Evolutionary conservation across 768 basidiomycete genomes (phyloP).

Genomic region (Boletus sp.): DNA sequence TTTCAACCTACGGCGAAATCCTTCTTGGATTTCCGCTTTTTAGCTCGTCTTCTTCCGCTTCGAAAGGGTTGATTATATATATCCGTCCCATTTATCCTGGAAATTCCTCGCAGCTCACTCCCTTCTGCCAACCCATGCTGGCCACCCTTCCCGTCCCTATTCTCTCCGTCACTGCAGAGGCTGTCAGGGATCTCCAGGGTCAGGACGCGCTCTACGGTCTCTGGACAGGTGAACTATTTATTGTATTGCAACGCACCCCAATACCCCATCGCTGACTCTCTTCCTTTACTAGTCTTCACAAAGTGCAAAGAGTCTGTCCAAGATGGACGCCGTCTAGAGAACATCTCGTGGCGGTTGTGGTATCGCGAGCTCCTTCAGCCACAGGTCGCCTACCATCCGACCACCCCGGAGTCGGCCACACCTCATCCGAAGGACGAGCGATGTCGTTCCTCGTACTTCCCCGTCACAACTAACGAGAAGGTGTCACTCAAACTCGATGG

Average conservation of each 20-base stretch:
- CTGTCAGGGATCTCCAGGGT: slow-evolving; percentile 65
- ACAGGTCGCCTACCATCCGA: slow-evolving; percentile 26
- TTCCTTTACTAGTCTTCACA: slow-evolving; percentile 61
- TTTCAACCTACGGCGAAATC: slow-evolving; percentile 18
- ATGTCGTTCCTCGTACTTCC: slow-evolving; percentile 26
- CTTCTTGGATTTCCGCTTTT: slow-evolving; percentile 15
- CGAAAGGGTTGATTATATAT: slow-evolving; percentile 21
- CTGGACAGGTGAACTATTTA: slow-evolving; percentile 55
- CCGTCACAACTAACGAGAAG: slow-evolving; percentile 20
- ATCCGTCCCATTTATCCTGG: slow-evolving; percentile 13
- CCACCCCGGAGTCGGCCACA: slow-evolving; percentile 26
- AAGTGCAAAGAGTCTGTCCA: slow-evolving; percentile 78
- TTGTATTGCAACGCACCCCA: not conserved
- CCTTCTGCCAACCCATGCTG: slow-evolving; percentile 39
- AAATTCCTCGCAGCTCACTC: slow-evolving; percentile 4
- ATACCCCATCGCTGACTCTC: slow-evolving; percentile 1
- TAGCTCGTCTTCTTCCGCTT: slow-evolving; percentile 14
- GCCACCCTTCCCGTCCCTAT: slow-evolving; percentile 59
- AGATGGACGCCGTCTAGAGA: slow-evolving; percentile 81
- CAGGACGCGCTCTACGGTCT: slow-evolving; percentile 63
- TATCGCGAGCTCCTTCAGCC: slow-evolving; percentile 56
- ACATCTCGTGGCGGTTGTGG: slow-evolving; percentile 87
- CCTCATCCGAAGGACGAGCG: slow-evolving; percentile 22
- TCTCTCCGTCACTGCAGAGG: slow-evolving; percentile 64
- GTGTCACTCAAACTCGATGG: slow-evolving; percentile 10